Base-by-base conservation (phyloP, 2,329 filamentous ascomycete genomes). In the Pleoardoris graminearum region DNA sequence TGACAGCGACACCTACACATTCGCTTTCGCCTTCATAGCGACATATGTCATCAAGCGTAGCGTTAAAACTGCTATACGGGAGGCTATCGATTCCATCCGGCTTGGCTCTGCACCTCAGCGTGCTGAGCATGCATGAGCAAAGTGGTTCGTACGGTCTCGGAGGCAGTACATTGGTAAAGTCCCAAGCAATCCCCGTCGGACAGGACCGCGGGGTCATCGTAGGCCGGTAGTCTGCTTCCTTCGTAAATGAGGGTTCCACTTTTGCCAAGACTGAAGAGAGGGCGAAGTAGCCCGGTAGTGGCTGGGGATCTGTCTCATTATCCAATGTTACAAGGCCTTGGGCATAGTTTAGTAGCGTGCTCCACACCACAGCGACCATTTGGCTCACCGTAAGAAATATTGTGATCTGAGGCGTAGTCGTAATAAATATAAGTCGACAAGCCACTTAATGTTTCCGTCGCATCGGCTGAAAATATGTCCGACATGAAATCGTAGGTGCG, bases 71-170 rank as follows among this genome's bases (percentile, higher is more conserved):
- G 7, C 19, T 4, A 3, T n/a, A 10, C 22, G 36, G 6, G 25
- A 27, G 25, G 10, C 5, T 5, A 7, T 48, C 36, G 2, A 36
- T 29, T 6, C 12, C n/a, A n/a, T 29, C 16, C 3, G 17, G 10
- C 17, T 48, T 48, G 11, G 43, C 43, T 14, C 16, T 42, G 19
- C 50, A 52, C 19, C 12, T 19, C n/a, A 52, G 36, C 10, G 41
- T 41, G 30, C 33, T n/a, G 10, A 41, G 10, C 43, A 52, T 42
- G 27, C 50, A 52, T 14, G 50, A 39, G 29, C 50, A 52, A 5
- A 52, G 22, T 7, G 41, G 42, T 14, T 43, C 29, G 33, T 52
- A 52, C 14, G 43, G 43, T 25, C 8, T 41, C 3, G 35, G 50
- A 4, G 42, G 50, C 7, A 42, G 35, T 17, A 35, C 23, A 10